phyloP scores from a whole-genome alignment of 345 rosid species.

The Linum tenue region DNA sequence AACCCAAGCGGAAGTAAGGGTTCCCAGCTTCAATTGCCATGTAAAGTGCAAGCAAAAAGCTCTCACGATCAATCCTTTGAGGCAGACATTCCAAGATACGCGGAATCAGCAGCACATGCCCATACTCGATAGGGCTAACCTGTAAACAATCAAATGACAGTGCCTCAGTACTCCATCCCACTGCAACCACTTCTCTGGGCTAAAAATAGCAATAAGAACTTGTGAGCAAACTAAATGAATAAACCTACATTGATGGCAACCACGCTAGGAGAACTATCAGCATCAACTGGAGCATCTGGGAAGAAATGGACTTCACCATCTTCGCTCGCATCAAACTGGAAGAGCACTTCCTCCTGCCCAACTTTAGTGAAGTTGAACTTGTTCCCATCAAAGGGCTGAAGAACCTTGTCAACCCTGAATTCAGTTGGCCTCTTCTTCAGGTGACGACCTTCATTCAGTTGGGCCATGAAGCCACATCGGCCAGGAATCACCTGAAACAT shows the following conservation, averaged over 20 bases:
- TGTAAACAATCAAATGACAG: slow-evolving; percentile 18
- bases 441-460: slow-evolving; percentile 93
- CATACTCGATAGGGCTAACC: slow-evolving; percentile 98
- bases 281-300: slow-evolving; percentile 54
- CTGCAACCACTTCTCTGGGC: not conserved
- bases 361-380: slow-evolving; percentile 94
- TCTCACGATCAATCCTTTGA: slow-evolving; percentile 80
- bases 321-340: slow-evolving; percentile 82
- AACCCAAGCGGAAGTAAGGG: slow-evolving; percentile 80
- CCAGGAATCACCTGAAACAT: slow-evolving; percentile 77
- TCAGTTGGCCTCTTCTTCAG: slow-evolving; percentile 97
- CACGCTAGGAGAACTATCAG: slow-evolving; percentile 66
- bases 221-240: not conserved
- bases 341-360: slow-evolving; percentile 90
- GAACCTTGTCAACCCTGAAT: slow-evolving; percentile 83
- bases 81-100: slow-evolving; percentile 79
- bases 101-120: slow-evolving; percentile 88
- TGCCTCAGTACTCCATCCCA: not conserved
- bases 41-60: slow-evolving; percentile 72
- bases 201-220: not conserved
- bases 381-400: slow-evolving; percentile 81
- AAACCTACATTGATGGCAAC: slow-evolving; percentile 78
- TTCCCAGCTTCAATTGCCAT: slow-evolving; percentile 80
- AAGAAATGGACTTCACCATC: slow-evolving; percentile 53
- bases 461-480: slow-evolving; percentile 71